A percentile compares a stretch with the other conserved stretches of the same genome.
Evolutionary conservation across 2,329 filamentous ascomycete genomes (phyloP).

Genomic region (Exophiala spinifera): DNA sequence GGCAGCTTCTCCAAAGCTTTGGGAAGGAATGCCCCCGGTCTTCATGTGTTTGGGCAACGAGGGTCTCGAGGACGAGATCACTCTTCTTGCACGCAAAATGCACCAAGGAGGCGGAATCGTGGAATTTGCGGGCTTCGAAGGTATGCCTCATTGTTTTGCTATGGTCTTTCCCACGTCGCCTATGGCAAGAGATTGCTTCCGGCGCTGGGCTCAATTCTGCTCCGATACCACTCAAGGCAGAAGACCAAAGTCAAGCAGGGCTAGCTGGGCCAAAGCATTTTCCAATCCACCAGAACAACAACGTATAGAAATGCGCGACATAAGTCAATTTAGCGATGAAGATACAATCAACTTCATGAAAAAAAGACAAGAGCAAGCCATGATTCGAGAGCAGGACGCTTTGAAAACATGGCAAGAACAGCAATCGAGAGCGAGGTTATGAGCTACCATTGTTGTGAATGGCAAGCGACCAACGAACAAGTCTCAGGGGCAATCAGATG

Average conservation of each 20-base stretch:
- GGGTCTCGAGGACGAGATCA: slow-evolving; percentile 40
- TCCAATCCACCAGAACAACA: slow-evolving; percentile 31
- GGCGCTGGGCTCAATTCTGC: slow-evolving; percentile 56
- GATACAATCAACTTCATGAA: slow-evolving; percentile 35
- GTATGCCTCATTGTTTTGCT: slow-evolving; percentile 53
- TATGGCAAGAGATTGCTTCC: slow-evolving; percentile 52
- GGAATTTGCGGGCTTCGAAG: slow-evolving; percentile 43
- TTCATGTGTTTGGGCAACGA: slow-evolving; percentile 44
- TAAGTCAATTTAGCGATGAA: slow-evolving; percentile 36
- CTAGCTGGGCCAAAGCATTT: slow-evolving; percentile 33
- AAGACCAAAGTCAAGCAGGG: slow-evolving; percentile 27
- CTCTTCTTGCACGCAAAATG: slow-evolving; percentile 41
- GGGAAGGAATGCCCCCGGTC: slow-evolving; percentile 42
- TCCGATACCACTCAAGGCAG: slow-evolving; percentile 34
- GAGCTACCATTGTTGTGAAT: slow-evolving; percentile 1
- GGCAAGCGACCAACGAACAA: too few relatives aligned
- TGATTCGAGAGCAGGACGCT: slow-evolving; percentile 37
- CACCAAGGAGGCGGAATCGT: slow-evolving; percentile 38
- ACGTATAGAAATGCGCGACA: slow-evolving; percentile 35
- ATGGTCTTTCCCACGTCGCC: slow-evolving; percentile 51
- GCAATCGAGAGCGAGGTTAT: slow-evolving; percentile 32
- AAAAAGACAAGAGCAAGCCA: slow-evolving; percentile 33
- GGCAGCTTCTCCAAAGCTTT: slow-evolving; percentile 35
- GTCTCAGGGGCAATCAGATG: too few relatives aligned
- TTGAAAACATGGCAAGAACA: slow-evolving; percentile 33